phyloP scores from a whole-genome alignment of 1,284 basidiomycete species.

The Sporisorium reilianum region DNA sequence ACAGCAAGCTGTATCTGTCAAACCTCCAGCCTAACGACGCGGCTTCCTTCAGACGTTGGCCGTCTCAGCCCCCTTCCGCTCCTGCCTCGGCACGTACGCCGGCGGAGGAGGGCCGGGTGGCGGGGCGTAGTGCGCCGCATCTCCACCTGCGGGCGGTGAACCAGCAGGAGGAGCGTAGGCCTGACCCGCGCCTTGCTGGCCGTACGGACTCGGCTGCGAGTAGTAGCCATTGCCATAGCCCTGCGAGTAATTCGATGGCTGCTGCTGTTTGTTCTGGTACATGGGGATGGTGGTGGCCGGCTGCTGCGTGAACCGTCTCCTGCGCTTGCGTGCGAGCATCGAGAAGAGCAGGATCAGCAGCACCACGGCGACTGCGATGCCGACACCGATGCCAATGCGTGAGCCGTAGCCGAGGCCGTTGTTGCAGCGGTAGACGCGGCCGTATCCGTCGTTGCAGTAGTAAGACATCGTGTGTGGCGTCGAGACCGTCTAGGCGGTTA shows the following conservation, averaged over 20 bases:
- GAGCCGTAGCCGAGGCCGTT: constrained; percentile 27
- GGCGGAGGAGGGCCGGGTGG: constrained; percentile 44
- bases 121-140: constrained; percentile 32
- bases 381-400: constrained; percentile 43
- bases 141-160: constrained; percentile 20
- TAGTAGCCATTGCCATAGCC: constrained; percentile 34
- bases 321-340: constrained; percentile 13
- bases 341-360: constrained; percentile 21
- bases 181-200: constrained; percentile 8
- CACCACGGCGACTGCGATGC: constrained; percentile 26
- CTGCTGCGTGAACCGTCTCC: constrained; percentile 29
- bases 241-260: constrained; percentile 18
- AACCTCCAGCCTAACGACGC: not conserved
- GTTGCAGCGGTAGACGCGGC: constrained; percentile 17
- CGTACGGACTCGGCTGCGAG: constrained; percentile 26
- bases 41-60: constrained; percentile 17
- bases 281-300: constrained; percentile 21
- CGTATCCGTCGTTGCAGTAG: constrained; percentile 25
- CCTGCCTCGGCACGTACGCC: constrained; percentile 34
- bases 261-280: constrained; percentile 32
- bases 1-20: not conserved
- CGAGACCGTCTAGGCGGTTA: not conserved
- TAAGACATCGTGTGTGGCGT: constrained; percentile 16
- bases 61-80: constrained; percentile 27
- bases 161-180: constrained; percentile 42